phyloP scores from a whole-genome alignment of 2,329 filamentous ascomycete genomes.

The Colletotrichum sp. region DNA sequence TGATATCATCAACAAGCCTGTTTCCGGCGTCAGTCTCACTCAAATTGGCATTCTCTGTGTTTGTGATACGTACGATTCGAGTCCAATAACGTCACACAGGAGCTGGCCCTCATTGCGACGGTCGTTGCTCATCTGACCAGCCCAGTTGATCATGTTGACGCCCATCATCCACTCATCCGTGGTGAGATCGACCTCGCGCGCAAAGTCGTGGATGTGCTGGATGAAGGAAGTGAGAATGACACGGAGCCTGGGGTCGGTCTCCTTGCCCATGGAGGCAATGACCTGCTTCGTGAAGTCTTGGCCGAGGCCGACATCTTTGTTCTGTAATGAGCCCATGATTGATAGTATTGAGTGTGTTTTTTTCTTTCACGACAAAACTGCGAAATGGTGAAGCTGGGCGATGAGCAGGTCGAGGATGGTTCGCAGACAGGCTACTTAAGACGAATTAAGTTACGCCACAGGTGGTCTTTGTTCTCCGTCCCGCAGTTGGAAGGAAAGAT shows the following conservation, averaged over 20 bases:
- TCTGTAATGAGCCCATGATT: slow-evolving; percentile 16
- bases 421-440: background rate
- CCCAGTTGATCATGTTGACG: slow-evolving; percentile 62
- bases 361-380: background rate
- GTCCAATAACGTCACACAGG: slow-evolving; percentile 74
- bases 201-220: slow-evolving; percentile 81
- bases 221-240: slow-evolving; percentile 73
- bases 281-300: slow-evolving; percentile 73
- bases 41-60: background rate
- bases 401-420: background rate
- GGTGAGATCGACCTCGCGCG: slow-evolving; percentile 79
- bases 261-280: slow-evolving; percentile 76
- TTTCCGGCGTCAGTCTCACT: background rate
- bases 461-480: background rate
- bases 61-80: slow-evolving; percentile 63
- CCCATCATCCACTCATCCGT: slow-evolving; percentile 81
- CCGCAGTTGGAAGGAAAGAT: background rate
- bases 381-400: background rate
- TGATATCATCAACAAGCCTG: slow-evolving; percentile 80
- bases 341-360: background rate
- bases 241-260: slow-evolving; percentile 71
- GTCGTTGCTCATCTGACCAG: slow-evolving; percentile 72
- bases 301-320: slow-evolving; percentile 28
- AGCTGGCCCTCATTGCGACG: slow-evolving; percentile 78
- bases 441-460: background rate